Evolutionary conservation across 176 grass and related monocot genomes (phyloP).

Genomic region (Oryza australiensis): DNA sequence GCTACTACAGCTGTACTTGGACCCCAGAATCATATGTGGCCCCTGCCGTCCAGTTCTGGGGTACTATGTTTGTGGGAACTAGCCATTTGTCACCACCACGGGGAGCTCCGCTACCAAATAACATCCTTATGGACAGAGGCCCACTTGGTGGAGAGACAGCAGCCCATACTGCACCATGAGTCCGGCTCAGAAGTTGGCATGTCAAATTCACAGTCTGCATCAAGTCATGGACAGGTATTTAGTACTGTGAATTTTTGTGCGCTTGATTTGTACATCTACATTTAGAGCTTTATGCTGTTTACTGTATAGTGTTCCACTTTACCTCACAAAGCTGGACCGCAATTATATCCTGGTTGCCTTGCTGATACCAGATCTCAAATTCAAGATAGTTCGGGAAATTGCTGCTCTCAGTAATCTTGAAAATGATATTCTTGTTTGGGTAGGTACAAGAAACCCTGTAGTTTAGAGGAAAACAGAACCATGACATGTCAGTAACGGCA

Average conservation of each 20-base stretch:
- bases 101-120: slow-evolving; percentile 47
- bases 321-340: slow-evolving; percentile 71
- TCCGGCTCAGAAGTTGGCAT: slow-evolving; percentile 63
- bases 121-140: slow-evolving; percentile 64
- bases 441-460: slow-evolving; percentile 62
- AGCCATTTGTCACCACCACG: slow-evolving; percentile 40
- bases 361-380: slow-evolving; percentile 72
- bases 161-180: slow-evolving; percentile 69
- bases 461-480: not conserved
- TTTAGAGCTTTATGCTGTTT: not conserved
- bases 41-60: slow-evolving; percentile 67
- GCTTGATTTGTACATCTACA: not conserved
- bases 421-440: slow-evolving; percentile 60
- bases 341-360: slow-evolving; percentile 60
- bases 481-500: not conserved
- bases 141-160: slow-evolving; percentile 54
- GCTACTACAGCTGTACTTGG: slow-evolving; percentile 50
- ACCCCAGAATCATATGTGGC: slow-evolving; percentile 64
- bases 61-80: slow-evolving; percentile 54
- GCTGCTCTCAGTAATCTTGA: slow-evolving; percentile 64
- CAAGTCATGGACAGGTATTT: slow-evolving; percentile 28
- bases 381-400: slow-evolving; percentile 60
- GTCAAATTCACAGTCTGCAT: slow-evolving; percentile 64
- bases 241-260: not conserved
- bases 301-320: slow-evolving; percentile 34